phyloP scores from a whole-genome alignment of 208 protist genomes.

The Acanthamoeba healyi region DNA sequence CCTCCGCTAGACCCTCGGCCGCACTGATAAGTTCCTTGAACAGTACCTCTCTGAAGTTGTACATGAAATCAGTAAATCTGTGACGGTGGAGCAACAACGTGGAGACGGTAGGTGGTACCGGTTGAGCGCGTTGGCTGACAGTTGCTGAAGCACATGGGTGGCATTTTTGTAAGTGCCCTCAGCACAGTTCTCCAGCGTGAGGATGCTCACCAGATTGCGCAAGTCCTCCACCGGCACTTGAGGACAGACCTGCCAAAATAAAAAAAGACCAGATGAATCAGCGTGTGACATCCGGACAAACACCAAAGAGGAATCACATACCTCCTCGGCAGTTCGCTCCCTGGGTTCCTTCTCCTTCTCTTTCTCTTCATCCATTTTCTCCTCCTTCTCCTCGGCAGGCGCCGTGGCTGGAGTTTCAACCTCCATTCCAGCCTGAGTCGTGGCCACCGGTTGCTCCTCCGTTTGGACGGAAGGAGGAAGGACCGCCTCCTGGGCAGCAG shows the following conservation, averaged over 20 bases:
- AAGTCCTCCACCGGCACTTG: conserved; percentile 57
- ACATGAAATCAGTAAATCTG: neutral
- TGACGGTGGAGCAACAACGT: too few relatives aligned
- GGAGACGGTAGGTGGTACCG: neutral
- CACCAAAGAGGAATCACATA: neutral
- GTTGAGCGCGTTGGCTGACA: conserved; percentile 47
- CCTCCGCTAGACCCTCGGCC: conserved; percentile 45
- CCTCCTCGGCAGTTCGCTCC: conserved; percentile 51
- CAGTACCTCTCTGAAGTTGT: conserved; percentile 63
- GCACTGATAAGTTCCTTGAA: conserved; percentile 72
- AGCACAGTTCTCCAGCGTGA: conserved; percentile 59
- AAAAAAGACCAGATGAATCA: neutral
- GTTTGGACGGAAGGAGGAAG: too few relatives aligned
- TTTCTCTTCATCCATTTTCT: neutral
- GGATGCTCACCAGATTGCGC: conserved; percentile 57
- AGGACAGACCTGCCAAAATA: neutral
- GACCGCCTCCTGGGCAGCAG: neutral
- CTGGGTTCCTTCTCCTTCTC: conserved; percentile 5
- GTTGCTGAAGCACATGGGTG: conserved; percentile 50
- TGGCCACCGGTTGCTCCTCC: neutral
- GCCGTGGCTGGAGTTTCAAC: neutral
- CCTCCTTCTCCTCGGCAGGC: neutral
- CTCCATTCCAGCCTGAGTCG: neutral
- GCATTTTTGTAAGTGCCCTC: conserved; percentile 69
- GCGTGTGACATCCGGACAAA: neutral